A percentile compares a stretch with the other conserved stretches of the same genome.
Evolutionary conservation across 2,329 filamentous ascomycete genomes (phyloP).

Genomic region (Ceratocystis diversiconidia): DNA sequence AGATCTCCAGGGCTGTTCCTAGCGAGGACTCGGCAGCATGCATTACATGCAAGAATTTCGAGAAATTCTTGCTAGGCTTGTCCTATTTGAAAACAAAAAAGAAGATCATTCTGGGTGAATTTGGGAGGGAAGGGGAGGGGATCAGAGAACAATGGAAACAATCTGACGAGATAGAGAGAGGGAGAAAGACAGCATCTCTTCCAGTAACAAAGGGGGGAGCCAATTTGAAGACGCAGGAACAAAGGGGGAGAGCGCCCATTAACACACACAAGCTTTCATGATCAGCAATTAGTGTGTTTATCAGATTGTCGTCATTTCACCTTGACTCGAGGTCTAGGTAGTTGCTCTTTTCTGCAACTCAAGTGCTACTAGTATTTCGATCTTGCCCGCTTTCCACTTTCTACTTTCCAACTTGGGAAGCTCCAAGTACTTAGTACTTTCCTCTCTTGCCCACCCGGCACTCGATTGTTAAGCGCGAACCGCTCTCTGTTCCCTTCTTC

Average conservation of each 20-base stretch:
- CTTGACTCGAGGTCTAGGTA: background rate
- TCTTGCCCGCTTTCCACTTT: background rate
- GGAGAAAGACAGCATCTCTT: background rate
- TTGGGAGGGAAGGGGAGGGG: background rate
- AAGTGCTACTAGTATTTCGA: background rate
- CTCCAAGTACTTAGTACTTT: background rate
- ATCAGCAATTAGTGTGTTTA: background rate
- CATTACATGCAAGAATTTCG: background rate
- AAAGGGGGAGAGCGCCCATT: background rate
- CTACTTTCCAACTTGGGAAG: background rate
- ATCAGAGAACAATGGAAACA: background rate
- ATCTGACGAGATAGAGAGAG: background rate
- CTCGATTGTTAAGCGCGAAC: background rate
- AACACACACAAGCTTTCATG: background rate
- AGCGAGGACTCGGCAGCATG: background rate
- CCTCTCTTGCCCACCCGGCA: background rate
- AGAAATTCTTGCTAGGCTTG: background rate
- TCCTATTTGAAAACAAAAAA: background rate
- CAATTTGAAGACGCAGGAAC: background rate
- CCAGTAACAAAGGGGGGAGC: background rate
- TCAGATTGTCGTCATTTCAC: background rate
- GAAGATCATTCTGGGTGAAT: background rate
- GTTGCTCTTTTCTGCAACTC: background rate
- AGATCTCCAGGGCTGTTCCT: background rate
- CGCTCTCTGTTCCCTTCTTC: background rate